Base-by-base conservation (phyloP, 2,329 filamentous ascomycete genomes). In the Hypoxylon sp. region DNA sequence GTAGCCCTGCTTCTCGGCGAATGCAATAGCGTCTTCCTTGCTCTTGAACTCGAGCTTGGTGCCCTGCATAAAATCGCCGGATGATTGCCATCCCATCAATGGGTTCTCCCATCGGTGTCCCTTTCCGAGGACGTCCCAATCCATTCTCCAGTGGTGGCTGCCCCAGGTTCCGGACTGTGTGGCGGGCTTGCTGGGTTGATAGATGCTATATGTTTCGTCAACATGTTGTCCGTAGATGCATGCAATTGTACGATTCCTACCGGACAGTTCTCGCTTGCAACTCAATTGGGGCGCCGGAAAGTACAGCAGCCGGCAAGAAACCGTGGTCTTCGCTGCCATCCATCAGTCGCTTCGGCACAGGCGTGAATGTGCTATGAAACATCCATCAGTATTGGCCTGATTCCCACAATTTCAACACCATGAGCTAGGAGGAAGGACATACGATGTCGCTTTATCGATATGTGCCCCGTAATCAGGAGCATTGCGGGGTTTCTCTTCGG, bases 31-130 rank as follows among this genome's bases (percentile, higher is more conserved):
- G 74, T 97, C 95, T 78, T 98, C 94, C 85, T 97, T 98, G 74
- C 85, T 87, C 80, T 92, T 92, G 87, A 99, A 99, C 80, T 90
- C 90, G 74, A 99, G 81, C 78, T 94, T 88, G 51, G 94, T 97
- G 76, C 94, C 95, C 80, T 99, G 94, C 93, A 99, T 96, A 77
- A 88, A 89, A 80, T 99, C 96, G 60, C 87, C 95, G 16, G 94
- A 96, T 23, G 95, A 98, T 79, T 97, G 94, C 96, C 96, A 99
- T 66, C 96, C 96, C 88, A 99, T 99, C 78, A 99, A 82, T 48
- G 91, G 93, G 82, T 99, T 99, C 84, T 99, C 96, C 96, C 96
- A 99, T 74, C 96, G 88, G 81, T 97, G 93, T 67, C 96, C 96
- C 83, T 96, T 97, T 74, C 86, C 82, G 30, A 98, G 85, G 51